Conservation (phyloP, 352 stramenopile species). For the Phytophthora crassamura region DNA sequence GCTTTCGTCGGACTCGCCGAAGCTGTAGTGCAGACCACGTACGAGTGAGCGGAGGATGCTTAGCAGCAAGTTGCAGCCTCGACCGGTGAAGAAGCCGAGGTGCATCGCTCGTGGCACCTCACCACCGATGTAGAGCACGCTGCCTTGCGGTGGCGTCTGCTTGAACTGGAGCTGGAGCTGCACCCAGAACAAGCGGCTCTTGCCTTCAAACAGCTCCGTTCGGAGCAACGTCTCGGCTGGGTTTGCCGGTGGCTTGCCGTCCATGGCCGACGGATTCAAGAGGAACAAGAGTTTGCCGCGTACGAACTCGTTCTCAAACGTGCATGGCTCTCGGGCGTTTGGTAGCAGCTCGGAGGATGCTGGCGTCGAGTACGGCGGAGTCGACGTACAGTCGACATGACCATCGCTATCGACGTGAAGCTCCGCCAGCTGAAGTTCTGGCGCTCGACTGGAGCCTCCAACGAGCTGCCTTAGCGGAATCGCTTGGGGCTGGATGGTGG, state of each 20-base stretch:
- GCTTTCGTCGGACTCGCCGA: slow-evolving; percentile 30
- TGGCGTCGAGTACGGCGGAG: slow-evolving; percentile 3
- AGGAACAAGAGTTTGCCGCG: slow-evolving; percentile 77
- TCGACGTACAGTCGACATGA: slow-evolving; percentile 1
- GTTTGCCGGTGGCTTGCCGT: not conserved
- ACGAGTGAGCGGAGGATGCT: slow-evolving; percentile 62
- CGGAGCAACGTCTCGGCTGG: slow-evolving; percentile 28
- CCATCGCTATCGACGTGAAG: slow-evolving; percentile 20
- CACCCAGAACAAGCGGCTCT: slow-evolving; percentile 66
- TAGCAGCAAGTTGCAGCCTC: slow-evolving; percentile 60
- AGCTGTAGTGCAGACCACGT: slow-evolving; percentile 62
- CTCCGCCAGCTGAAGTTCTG: slow-evolving; percentile 20
- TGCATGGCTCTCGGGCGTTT: slow-evolving; percentile 47
- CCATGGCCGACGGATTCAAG: slow-evolving; percentile 35
- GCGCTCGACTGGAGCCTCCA: not conserved
- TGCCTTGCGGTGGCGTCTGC: slow-evolving; percentile 38
- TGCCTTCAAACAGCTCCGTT: slow-evolving; percentile 48
- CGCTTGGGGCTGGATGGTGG: not conserved
- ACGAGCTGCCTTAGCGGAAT: slow-evolving; percentile 6
- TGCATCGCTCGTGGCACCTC: slow-evolving; percentile 62
- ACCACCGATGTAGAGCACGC: slow-evolving; percentile 70
- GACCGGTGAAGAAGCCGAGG: slow-evolving; percentile 63
- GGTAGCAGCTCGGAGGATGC: slow-evolving; percentile 27
- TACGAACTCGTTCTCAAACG: slow-evolving; percentile 87
- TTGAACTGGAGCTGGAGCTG: slow-evolving; percentile 79